Evolutionary conservation across 139 green algal species (phyloP).

Genomic region (Closterium sp.): DNA sequence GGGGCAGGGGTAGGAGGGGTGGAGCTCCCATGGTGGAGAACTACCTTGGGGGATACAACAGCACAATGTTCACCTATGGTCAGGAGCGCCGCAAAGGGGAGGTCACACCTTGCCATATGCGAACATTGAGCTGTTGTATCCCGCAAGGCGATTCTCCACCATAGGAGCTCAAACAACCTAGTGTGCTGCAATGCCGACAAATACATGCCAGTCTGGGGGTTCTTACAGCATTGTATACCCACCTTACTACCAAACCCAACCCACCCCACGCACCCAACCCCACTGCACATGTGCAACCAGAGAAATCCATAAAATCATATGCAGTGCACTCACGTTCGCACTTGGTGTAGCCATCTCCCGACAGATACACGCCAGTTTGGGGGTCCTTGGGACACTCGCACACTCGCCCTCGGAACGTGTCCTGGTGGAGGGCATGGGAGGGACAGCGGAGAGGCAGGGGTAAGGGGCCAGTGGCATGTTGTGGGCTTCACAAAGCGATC

Average conservation of each 20-base stretch:
- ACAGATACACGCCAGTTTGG: constrained; percentile 43
- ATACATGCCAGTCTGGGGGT: constrained; percentile 31
- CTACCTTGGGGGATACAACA: too few species aligned
- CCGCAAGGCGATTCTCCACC: too few species aligned
- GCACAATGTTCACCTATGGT: too few species aligned
- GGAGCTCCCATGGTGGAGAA: too few species aligned
- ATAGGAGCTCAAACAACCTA: too few species aligned
- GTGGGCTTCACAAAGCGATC: not conserved
- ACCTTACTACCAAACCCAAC: not conserved
- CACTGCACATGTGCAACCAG: not conserved
- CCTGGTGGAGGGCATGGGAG: constrained; percentile 20
- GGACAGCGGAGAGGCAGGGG: too few species aligned
- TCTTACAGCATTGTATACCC: constrained; percentile 61
- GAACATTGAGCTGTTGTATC: too few species aligned
- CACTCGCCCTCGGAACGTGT: constrained; percentile 76
- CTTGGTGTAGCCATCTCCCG: constrained; percentile 78
- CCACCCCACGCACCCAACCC: not conserved
- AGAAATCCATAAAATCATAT: not conserved
- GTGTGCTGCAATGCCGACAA: too few species aligned
- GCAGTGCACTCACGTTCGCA: constrained; percentile 48
- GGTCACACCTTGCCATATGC: too few species aligned
- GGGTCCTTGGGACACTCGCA: constrained; percentile 78
- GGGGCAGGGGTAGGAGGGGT: too few species aligned
- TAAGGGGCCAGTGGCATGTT: not conserved
- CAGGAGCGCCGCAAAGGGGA: too few species aligned